Evolutionary conservation across 2,329 filamentous ascomycete genomes (phyloP), one percentile per base, ranked within the genome.

Genomic region (Aspergillus ochraceoroseus): DNA sequence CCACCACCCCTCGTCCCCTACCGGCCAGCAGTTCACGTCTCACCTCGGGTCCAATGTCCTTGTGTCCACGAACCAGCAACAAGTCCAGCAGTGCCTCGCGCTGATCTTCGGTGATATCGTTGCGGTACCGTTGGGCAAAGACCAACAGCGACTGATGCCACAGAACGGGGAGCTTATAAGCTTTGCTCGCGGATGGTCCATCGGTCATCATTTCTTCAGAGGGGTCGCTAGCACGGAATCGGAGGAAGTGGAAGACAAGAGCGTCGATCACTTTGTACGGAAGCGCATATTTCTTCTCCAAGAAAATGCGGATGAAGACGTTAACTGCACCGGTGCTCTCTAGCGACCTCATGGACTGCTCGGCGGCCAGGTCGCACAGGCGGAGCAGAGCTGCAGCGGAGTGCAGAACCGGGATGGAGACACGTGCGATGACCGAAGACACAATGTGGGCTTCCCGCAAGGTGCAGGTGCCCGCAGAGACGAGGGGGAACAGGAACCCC

Each of bases 271-370:
- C 90, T 66, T 94, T 90, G 70, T 85, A 95, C 0, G 90, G 92
- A 7, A 98, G 73, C 0, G 92, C 92, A 55, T 98, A 96, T 61
- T 94, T 94, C 76, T 98, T 98, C 67, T 95, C 90, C 3, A 98
- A 72, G 25, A 98, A 76, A 0, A 87, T 82, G 59, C 87, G 87
- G 68, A 98, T 94, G 66, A 98, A 94, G 54, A 95, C 84, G 66
- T 95, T 96, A 47, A 89, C 92, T 3, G 89, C 85, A 32, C 90
- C 90, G 12, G 88, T 89, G 31, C 85, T 85, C 64, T 95, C 90
- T 9, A 88, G 80, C 13, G 82, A 80, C 7, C 53, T 57, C 6
- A 83, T 83, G 15, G 88, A 87, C 64, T 95, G 87, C 58, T 94
- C 85, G 1, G 90, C 89, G 4, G 88, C 85, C 58, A 98, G 92